These are phyloP conservation scores for Nymphaea colorata DNA, from an alignment of 164 flowering plant genomes.

Conservation along the genomic window DNA sequence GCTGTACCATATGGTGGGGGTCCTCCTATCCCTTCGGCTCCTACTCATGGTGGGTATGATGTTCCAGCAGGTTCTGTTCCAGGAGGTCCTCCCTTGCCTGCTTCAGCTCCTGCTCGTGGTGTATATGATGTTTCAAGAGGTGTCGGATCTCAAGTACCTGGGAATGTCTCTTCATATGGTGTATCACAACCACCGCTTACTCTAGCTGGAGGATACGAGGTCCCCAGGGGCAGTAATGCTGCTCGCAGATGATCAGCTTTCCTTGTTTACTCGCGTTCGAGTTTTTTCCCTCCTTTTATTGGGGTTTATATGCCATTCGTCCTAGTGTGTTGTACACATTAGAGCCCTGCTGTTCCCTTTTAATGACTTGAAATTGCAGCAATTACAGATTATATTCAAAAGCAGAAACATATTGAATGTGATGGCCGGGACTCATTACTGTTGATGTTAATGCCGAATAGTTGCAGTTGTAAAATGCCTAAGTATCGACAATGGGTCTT, in stretches of 20 bases:
- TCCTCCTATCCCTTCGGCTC: background rate
- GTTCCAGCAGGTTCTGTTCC: conserved; percentile 7
- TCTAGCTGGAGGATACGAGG: conserved; percentile 28
- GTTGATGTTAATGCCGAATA: no score
- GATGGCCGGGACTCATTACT: no score
- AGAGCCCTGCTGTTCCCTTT: no score
- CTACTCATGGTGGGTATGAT: conserved; percentile 17
- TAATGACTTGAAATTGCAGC: no score
- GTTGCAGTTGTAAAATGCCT: no score
- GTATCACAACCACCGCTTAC: conserved; percentile 40
- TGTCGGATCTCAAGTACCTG: conserved; percentile 30
- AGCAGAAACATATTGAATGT: no score
- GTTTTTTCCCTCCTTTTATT: no score
- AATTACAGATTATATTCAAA: no score
- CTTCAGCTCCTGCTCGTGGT: conserved; percentile 15
- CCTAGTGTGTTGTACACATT: no score
- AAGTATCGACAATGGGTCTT: no score
- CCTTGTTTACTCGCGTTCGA: background rate
- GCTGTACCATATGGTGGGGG: conserved; percentile 4
- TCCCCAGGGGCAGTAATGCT: conserved; percentile 32
- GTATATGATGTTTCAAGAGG: conserved; percentile 18
- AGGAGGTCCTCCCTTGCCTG: background rate
- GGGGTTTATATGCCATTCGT: no score
- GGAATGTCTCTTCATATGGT: conserved; percentile 22
- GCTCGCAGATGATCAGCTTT: conserved; percentile 23